phyloP scores from a whole-genome alignment of 75 land plant genomes.

The Sequoiadendron giganteum region DNA sequence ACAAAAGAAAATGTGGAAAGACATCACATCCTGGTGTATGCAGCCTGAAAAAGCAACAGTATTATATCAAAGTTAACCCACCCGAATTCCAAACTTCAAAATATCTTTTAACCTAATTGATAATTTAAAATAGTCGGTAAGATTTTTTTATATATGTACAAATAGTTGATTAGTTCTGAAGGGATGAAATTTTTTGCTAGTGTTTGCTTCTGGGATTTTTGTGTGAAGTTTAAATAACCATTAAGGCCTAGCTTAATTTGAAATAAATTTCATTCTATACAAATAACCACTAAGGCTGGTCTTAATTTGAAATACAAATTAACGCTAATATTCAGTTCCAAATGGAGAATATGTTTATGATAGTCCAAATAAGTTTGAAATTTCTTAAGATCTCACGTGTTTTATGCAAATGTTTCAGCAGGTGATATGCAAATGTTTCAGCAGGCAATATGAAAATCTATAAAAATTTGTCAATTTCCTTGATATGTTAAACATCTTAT shows the following conservation, averaged over 20 bases:
- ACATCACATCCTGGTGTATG: no score
- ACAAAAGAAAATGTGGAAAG: no score
- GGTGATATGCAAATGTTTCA: not conserved
- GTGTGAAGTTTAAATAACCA: not conserved
- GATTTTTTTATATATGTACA: no score
- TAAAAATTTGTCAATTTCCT: not conserved
- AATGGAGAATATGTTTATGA: no score
- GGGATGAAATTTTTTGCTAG: not conserved
- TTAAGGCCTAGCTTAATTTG: not conserved
- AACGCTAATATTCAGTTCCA: not conserved
- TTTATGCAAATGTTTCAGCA: not conserved
- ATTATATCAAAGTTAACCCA: no score
- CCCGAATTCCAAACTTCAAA: no score
- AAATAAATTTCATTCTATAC: not conserved
- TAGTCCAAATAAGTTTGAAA: no score
- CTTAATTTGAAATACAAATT: not conserved
- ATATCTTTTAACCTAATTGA: not conserved
- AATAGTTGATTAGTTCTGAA: not conserved
- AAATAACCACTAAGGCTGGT: not conserved
- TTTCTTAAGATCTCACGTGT: not conserved
- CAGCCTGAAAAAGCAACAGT: no score
- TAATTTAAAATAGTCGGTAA: not conserved
- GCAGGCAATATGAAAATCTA: not conserved
- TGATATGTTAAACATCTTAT: not conserved
- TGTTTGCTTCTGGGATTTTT: not conserved